Base-by-base conservation (phyloP, 2,329 filamentous ascomycete genomes). In the Pseudogymnoascus pannorum region DNA sequence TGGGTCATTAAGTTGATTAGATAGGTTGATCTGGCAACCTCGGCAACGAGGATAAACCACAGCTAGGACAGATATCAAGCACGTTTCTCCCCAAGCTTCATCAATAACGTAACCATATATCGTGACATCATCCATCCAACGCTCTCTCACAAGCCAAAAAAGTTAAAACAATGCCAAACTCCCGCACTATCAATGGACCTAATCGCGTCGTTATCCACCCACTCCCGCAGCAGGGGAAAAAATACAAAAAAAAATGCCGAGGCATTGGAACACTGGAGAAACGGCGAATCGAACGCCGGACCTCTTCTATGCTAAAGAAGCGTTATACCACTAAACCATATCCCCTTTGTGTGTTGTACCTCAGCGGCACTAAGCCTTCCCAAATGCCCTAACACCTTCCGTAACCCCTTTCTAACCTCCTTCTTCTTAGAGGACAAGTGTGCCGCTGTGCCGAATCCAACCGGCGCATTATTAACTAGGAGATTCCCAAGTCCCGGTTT, bases 291-390 rank as follows among this genome's bases (percentile, higher is more conserved):
- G 42, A 48, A 48, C 42, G 42, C 42, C 42, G 42, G 42, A 48
- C 42, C 42, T 48, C 42, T 48, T 48, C 42, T 48, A 48, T 48
- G 42, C 42, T 48, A 48, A n/a, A n/a, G n/a, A n/a, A n/a, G n/a
- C n/a, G n/a, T n/a, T n/a, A n/a, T n/a, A n/a, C n/a, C n/a, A n/a
- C n/a, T n/a, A n/a, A n/a, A n/a, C n/a, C n/a, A n/a, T n/a, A n/a
- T n/a, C n/a, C n/a, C n/a, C n/a, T n/a, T 48, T 48, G 20, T 44
- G 40, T 44, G 40, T 44, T 40, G 18, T 48, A 48, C 42, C 44
- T 51, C 40, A 29, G 44, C 44, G 44, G 14, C 44, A 51, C 44
- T 51, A 51, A 51, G 1, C 14, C 5, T 5, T 51, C 22, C 14
- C 22, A 51, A 51, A 24, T 6, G n/a, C n/a, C n/a, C n/a, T n/a